Conservation (phyloP, 495 filamentous ascomycete species). For the Trichoderma erinaceum region DNA sequence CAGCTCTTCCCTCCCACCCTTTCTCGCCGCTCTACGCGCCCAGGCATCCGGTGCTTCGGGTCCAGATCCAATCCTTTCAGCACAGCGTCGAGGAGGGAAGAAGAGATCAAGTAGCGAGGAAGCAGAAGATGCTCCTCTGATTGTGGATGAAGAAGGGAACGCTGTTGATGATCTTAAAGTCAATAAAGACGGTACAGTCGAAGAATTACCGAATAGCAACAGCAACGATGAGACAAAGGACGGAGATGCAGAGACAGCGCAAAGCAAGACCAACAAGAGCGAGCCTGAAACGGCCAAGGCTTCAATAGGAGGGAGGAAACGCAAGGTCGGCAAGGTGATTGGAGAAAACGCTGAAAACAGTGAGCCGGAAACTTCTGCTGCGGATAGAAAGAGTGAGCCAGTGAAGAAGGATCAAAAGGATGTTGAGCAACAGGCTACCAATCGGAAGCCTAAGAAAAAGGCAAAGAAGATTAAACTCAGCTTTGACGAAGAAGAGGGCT, state of each 20-base stretch:
- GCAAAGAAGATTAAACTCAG: constrained; percentile 56
- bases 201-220: constrained; percentile 7
- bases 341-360: constrained; percentile 31
- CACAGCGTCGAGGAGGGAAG: constrained; percentile 32
- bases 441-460: constrained; percentile 38
- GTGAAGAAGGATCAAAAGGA: constrained; percentile 17
- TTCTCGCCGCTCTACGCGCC: constrained; percentile 47
- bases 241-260: background rate
- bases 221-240: background rate
- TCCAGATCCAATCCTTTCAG: constrained; percentile 40
- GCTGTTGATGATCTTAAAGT: constrained; percentile 32
- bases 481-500: constrained; percentile 47
- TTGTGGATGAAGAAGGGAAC: constrained; percentile 43
- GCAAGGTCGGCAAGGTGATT: constrained; percentile 43
- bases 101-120: constrained; percentile 39
- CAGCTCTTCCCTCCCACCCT: constrained; percentile 44
- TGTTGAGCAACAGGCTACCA: constrained; percentile 12
- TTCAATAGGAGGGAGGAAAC: constrained; percentile 42
- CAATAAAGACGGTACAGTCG: constrained; percentile 33
- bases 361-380: constrained; percentile 21
- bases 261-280: constrained; percentile 21
- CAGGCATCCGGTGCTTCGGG: constrained; percentile 26
- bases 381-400: constrained; percentile 16
- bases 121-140: constrained; percentile 43
- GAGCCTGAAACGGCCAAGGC: constrained; percentile 27